phyloP scores from a whole-genome alignment of 2,329 filamentous ascomycete genomes.

The Aspergillus sp. region DNA sequence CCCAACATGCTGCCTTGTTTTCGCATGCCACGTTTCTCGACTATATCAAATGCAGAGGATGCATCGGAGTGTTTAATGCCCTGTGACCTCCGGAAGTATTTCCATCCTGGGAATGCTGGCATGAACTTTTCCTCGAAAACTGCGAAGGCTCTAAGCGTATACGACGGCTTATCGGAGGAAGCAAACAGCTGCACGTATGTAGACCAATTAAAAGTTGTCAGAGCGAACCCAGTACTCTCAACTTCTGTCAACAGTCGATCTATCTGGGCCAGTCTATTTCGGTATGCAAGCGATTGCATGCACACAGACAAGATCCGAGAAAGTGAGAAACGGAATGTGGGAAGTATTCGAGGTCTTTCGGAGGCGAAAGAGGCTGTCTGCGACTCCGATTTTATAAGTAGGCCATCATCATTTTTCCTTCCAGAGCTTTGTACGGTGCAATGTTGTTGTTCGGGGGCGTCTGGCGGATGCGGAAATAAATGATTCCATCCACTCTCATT shows the following conservation, averaged over 20 bases:
- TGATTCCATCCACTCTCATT: slow-evolving; percentile 23
- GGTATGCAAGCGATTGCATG: slow-evolving; percentile 52
- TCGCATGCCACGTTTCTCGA: slow-evolving; percentile 28
- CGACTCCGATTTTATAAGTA: neutral
- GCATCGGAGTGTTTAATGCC: slow-evolving; percentile 30
- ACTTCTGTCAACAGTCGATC: slow-evolving; percentile 56
- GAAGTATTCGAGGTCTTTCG: slow-evolving; percentile 26
- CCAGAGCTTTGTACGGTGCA: neutral
- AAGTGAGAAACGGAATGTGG: slow-evolving; percentile 50
- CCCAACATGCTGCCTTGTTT: slow-evolving; percentile 30
- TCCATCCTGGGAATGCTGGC: slow-evolving; percentile 75
- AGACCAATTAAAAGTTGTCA: slow-evolving; percentile 82
- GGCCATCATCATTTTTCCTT: neutral
- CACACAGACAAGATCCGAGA: slow-evolving; percentile 51
- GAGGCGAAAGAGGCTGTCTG: neutral
- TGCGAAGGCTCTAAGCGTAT: slow-evolving; percentile 61
- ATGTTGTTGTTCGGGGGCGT: slow-evolving; percentile 9
- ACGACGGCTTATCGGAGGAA: slow-evolving; percentile 56
- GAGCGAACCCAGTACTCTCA: slow-evolving; percentile 64
- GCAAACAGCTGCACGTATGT: slow-evolving; percentile 69
- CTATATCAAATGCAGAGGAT: slow-evolving; percentile 29
- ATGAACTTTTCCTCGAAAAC: slow-evolving; percentile 78
- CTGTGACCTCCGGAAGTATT: slow-evolving; percentile 34
- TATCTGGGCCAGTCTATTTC: slow-evolving; percentile 56
- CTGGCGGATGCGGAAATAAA: neutral